Base-by-base conservation (phyloP, 148 eudicot genomes). In the Rhododendron henanense region DNA sequence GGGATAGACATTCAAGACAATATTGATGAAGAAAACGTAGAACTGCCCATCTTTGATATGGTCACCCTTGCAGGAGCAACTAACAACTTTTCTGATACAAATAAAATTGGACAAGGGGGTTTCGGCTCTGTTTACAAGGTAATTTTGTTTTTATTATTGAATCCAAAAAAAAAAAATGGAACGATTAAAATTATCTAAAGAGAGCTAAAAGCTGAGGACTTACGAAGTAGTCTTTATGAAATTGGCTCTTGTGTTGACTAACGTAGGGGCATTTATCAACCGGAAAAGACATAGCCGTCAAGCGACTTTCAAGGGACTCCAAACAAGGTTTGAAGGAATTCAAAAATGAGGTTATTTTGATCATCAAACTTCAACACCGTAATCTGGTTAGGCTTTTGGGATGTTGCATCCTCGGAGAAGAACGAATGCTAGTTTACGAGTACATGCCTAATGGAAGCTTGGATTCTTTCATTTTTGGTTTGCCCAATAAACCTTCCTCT, bases 21-120 rank as follows among this genome's bases (percentile, higher is more conserved):
- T 21, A 41, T 0, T 41, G 0, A 59, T 5, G 67, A 59, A 19
- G 25, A 59, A 59, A 59, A 59, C 8, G 9, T 59, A 59, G 67
- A 59, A 59, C 3, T 21, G 67, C 67, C 67, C 25, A 59, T 18
- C 25, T 59, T 59, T 59, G 67, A 59, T 21, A 59, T 59, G 67
- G 67, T 6, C 25, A 59, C 23, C 67, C n/a, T 59, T 59, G 67
- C 9, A 59, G 2, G 25, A 7, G 67, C 67, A 19, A 59, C 67
- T 6, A 21, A 59, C 67, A 59, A 59, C 67, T 59, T 59, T 19
- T 59, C 82, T 48, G 61, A 79, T 4, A 28, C 37, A 47, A 79
- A 79, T 48, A 86, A 81, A 69, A 81, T 86, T 69, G 88, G 88
- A 59, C 33, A 86, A 74, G 88, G 69, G 4, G 69, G 69, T 6